Base-by-base conservation (phyloP, 768 basidiomycete genomes). In the Phlegmacium glaucopus region DNA sequence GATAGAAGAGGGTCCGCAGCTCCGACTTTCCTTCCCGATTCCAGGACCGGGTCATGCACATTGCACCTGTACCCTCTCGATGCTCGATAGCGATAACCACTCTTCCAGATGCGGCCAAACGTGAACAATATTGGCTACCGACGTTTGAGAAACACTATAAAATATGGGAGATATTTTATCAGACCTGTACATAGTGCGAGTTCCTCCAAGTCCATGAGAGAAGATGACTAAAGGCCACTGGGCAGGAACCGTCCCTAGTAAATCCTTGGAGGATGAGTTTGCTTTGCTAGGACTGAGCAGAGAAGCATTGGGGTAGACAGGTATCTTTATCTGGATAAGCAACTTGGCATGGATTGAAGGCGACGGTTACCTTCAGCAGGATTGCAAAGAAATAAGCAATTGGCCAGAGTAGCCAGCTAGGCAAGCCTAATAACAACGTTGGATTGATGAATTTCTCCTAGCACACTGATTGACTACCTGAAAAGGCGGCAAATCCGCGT, bases 71-170 rank as follows among this genome's bases (percentile, higher is more conserved):
- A 1, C 90, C 91, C 61, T 94, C 93, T 9, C 85, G 76, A 61
- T 94, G 92, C 59, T 94, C 89, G 17, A 94, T 59, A 5, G 89
- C 85, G 37, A 91, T 72, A 3, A 95, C 90, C 4, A 94, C 81
- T 50, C 78, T 83, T 2, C 93, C 93, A 30, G 84, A 74, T 4
- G 87, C 79, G 4, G 92, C 93, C 16, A 94, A 62, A 17, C 78
- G 75, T 2, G 77, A 72, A 59, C 90, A 92, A 48, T 87, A 62
- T 61, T 90, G 86, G 50, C 85, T 85, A 42, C 16, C 43, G 32
- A 4, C 22, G 17, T 7, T 42, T 27, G 45, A 11, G 30, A 13
- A 17, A 15, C 29, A 44, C 27, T n/a, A 35, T 8, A 36, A 9
- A 12, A 16, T 13, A 36, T 44, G 52, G 10, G 48, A 27, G 10